phyloP scores from a whole-genome alignment of 805 yeast species.

The Naumovozyma baii region DNA sequence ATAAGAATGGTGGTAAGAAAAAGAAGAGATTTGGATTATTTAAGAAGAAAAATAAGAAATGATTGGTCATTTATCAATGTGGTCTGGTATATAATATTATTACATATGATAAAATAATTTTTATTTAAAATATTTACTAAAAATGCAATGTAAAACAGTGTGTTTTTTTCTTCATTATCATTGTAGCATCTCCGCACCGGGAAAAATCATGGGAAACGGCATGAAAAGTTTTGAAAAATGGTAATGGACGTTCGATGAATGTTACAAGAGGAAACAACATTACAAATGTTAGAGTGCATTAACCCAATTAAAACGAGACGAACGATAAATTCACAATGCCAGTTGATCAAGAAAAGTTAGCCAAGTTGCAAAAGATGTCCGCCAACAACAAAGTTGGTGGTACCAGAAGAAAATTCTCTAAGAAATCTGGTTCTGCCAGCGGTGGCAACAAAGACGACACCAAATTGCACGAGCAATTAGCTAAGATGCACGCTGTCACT shows the following conservation, averaged over 20 bases:
- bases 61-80: no score
- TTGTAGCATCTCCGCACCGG: neutral
- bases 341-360: constrained; percentile 88
- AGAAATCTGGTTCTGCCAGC: constrained; percentile 39
- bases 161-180: neutral
- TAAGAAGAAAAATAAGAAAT: constrained; percentile 21
- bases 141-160: no score
- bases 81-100: no score
- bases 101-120: neutral
- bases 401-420: constrained; percentile 89
- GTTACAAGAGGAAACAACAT: no score
- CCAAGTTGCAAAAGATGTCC: constrained; percentile 73
- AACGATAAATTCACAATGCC: constrained; percentile 42
- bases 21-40: constrained; percentile 27
- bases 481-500: constrained; percentile 81
- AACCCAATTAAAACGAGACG: neutral
- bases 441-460: constrained; percentile 75
- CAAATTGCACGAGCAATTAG: constrained; percentile 80
- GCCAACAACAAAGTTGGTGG: constrained; percentile 74
- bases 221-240: neutral
- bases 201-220: neutral
- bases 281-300: no score
- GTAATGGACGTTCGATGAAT: no score
- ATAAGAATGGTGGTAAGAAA: constrained; percentile 14
- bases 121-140: no score